Evolutionary conservation across 2,329 filamentous ascomycete species (phyloP).

Genomic region (Grosmannia penicillata): DNA sequence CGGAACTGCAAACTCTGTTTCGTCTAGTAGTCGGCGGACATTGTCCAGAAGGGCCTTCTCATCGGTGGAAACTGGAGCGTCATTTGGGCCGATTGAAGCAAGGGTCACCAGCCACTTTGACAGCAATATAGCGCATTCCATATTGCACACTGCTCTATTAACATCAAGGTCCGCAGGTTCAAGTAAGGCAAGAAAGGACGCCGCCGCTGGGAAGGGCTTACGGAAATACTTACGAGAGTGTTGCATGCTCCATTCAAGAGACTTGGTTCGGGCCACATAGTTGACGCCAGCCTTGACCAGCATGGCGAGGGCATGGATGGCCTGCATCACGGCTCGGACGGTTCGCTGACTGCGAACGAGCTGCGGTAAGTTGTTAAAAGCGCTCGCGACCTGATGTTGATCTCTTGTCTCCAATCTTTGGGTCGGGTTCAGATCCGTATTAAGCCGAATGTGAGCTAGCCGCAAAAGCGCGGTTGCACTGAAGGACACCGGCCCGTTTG

Average conservation of each 20-base stretch:
- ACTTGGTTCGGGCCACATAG: slow-evolving; percentile 46
- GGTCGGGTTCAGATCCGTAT: slow-evolving; percentile 48
- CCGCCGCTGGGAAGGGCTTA: too few relatives aligned
- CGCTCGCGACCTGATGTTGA: slow-evolving; percentile 42
- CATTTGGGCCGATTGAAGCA: slow-evolving; percentile 32
- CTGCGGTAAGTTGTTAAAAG: slow-evolving; percentile 42
- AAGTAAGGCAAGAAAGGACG: background rate
- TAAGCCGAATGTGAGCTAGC: slow-evolving; percentile 48
- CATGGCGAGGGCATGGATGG: slow-evolving; percentile 53
- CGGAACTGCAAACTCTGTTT: slow-evolving; percentile 47
- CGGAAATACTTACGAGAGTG: slow-evolving; percentile 34
- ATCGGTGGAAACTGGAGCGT: slow-evolving; percentile 33
- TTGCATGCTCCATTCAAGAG: slow-evolving; percentile 47
- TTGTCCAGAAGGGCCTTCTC: slow-evolving; percentile 41
- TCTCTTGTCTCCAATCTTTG: slow-evolving; percentile 52
- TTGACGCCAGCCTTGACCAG: slow-evolving; percentile 48
- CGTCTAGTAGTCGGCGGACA: slow-evolving; percentile 42
- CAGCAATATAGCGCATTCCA: slow-evolving; percentile 45
- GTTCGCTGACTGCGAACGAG: slow-evolving; percentile 44
- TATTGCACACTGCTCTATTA: slow-evolving; percentile 35
- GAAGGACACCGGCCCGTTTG: slow-evolving; percentile 47
- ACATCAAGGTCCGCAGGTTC: too few relatives aligned
- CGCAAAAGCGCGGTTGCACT: slow-evolving; percentile 48
- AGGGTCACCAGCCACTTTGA: slow-evolving; percentile 47
- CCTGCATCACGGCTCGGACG: slow-evolving; percentile 50